phyloP scores from a whole-genome alignment of 2,329 filamentous ascomycete species.

The Colletotrichum coccodes region DNA sequence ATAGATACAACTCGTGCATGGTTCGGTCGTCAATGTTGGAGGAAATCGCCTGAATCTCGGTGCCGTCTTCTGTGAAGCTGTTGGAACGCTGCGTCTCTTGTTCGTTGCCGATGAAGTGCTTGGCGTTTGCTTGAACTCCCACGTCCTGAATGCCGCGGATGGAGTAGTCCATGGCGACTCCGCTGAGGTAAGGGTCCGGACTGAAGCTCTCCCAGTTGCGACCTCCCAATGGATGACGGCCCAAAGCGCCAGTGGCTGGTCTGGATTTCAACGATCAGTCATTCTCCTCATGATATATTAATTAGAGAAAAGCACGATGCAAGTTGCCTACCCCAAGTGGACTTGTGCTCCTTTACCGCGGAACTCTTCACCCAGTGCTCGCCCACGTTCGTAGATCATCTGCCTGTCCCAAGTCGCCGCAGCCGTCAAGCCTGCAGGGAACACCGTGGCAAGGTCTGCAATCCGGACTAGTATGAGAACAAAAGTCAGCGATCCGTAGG shows the following conservation, averaged over 20 bases:
- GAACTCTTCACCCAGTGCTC: conserved; percentile 78
- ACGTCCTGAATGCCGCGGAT: conserved; percentile 76
- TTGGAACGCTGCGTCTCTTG: conserved; percentile 57
- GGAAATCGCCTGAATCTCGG: conserved; percentile 43
- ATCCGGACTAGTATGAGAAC: too few relatives aligned
- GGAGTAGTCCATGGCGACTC: conserved; percentile 71
- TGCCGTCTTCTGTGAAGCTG: conserved; percentile 63
- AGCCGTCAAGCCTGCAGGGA: conserved; percentile 76
- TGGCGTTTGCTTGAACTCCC: conserved; percentile 73
- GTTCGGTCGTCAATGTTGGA: conserved; percentile 39
- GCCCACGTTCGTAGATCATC: conserved; percentile 72
- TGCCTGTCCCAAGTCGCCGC: conserved; percentile 78
- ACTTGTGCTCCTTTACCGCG: conserved; percentile 70
- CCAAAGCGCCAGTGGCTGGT: too few relatives aligned
- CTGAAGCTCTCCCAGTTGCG: conserved; percentile 69
- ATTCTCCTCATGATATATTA: too few relatives aligned
- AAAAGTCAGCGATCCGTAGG: too few relatives aligned
- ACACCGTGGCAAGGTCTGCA: conserved; percentile 52
- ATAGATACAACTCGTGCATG: conserved; percentile 43
- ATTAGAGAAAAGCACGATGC: too few relatives aligned
- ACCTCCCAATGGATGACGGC: conserved; percentile 70
- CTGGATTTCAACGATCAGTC: too few relatives aligned
- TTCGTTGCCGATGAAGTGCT: conserved; percentile 49
- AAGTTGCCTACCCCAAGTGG: too few relatives aligned
- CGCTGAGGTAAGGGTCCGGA: conserved; percentile 75